phyloP scores from a whole-genome alignment of 23 red algal genomes.

The Chondrus crispus region DNA sequence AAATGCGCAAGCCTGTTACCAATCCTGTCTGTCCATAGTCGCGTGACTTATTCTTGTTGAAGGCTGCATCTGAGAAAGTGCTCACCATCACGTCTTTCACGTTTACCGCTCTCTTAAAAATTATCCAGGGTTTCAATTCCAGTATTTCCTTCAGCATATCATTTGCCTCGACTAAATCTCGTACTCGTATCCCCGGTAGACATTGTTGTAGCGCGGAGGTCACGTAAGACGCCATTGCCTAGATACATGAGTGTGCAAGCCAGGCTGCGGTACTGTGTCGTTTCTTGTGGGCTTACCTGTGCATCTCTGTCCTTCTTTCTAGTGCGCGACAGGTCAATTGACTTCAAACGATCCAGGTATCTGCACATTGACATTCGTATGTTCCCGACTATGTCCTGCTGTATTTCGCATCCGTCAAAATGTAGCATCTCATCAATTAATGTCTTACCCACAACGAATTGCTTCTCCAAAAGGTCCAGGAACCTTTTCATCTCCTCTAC shows the following conservation, averaged over 20 bases:
- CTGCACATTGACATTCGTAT: neutral
- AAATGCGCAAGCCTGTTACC: neutral
- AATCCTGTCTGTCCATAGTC: constrained; percentile 2
- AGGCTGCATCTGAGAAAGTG: neutral
- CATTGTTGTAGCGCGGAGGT: neutral
- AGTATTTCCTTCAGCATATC: neutral
- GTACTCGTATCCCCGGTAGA: neutral
- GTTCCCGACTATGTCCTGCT: neutral
- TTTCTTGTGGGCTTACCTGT: neutral
- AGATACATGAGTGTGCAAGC: neutral
- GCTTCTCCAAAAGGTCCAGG: neutral
- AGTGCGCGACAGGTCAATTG: neutral
- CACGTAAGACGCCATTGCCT: neutral
- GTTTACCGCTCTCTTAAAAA: neutral
- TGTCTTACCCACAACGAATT: constrained; percentile 5
- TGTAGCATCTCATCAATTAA: neutral
- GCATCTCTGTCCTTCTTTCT: neutral
- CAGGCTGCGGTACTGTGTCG: neutral
- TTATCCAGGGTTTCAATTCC: neutral
- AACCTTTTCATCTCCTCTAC: neutral
- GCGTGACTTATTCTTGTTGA: neutral
- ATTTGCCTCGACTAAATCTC: neutral
- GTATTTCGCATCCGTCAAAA: neutral
- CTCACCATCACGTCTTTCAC: neutral
- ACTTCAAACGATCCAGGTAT: neutral